Evolutionary conservation across 495 filamentous ascomycete genomes (phyloP).

Genomic region (Podospora tetraspora): DNA sequence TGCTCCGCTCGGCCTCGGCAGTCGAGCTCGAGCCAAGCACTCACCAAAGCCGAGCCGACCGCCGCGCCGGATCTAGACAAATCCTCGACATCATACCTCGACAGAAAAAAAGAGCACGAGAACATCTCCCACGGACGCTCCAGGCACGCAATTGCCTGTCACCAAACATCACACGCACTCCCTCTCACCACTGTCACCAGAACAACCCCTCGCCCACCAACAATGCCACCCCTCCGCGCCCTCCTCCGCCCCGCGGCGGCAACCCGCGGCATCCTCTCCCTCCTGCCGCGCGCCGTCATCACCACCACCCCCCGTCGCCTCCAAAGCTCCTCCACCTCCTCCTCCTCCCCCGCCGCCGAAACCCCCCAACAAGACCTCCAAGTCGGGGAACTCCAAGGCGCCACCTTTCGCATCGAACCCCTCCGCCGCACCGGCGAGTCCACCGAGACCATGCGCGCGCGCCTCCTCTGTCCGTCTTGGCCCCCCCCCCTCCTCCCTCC

Average conservation of each 20-base stretch:
- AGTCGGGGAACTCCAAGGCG: constrained; percentile 89
- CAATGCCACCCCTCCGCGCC: constrained; percentile 7
- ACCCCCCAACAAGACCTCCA: constrained; percentile 53
- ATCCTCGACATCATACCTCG: constrained; percentile 8
- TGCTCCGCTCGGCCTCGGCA: constrained; percentile 15
- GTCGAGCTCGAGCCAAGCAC: not conserved
- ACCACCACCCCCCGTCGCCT: not conserved
- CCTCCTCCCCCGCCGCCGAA: constrained; percentile 16
- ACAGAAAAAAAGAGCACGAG: not conserved
- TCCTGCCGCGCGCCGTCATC: constrained; percentile 18
- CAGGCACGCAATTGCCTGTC: no score
- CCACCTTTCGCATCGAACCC: constrained; percentile 84
- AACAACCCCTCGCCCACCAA: not conserved
- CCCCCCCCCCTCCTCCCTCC: not conserved
- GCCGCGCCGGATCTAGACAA: constrained; percentile 1
- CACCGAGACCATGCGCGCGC: constrained; percentile 73
- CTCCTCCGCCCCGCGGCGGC: constrained; percentile 9
- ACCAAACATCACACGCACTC: no score
- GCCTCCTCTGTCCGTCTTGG: constrained; percentile 76
- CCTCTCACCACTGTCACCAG: not conserved
- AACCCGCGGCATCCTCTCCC: not conserved
- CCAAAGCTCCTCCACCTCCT: not conserved
- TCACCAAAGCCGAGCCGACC: not conserved
- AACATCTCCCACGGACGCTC: not conserved
- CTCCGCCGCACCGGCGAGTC: constrained; percentile 76